Conservation (phyloP, 2,329 filamentous ascomycete genomes). For the Fusarium udum region DNA sequence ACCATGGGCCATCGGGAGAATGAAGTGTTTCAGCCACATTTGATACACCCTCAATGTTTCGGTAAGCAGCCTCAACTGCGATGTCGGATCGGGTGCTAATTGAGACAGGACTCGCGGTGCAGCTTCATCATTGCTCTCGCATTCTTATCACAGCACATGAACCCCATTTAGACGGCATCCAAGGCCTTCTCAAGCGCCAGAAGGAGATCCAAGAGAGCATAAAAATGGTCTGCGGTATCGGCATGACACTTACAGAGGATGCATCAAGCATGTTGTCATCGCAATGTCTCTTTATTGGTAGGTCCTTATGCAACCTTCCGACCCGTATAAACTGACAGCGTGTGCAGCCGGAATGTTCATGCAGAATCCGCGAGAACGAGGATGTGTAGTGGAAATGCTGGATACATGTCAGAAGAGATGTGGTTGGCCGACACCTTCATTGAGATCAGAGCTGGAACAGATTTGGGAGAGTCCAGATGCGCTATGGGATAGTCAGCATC, state of each 20-base stretch:
- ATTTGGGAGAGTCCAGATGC: constrained; percentile 30
- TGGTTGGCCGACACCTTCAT: constrained; percentile 36
- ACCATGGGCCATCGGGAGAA: constrained; percentile 30
- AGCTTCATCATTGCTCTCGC: constrained; percentile 23
- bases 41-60: constrained; percentile 60
- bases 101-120: constrained; percentile 17
- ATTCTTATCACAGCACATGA: constrained; percentile 50
- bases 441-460: constrained; percentile 30
- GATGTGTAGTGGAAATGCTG: constrained; percentile 32
- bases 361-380: constrained; percentile 25
- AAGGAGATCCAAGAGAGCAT: constrained; percentile 37
- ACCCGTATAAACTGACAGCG: accelerated
- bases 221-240: constrained; percentile 58
- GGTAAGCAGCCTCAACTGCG: neutral
- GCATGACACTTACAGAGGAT: constrained; percentile 54
- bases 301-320: accelerated
- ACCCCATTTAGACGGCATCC: constrained; percentile 43
- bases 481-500: neutral
- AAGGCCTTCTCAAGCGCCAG: constrained; percentile 54
- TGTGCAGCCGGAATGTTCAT: constrained; percentile 27
- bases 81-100: neutral
- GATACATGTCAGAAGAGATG: constrained; percentile 35
- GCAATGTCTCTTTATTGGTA: constrained; percentile 51
- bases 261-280: constrained; percentile 55
- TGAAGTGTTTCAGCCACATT: constrained; percentile 55